Evolutionary conservation across 805 yeast genomes (phyloP).

Genomic region (Candida adriatica): DNA sequence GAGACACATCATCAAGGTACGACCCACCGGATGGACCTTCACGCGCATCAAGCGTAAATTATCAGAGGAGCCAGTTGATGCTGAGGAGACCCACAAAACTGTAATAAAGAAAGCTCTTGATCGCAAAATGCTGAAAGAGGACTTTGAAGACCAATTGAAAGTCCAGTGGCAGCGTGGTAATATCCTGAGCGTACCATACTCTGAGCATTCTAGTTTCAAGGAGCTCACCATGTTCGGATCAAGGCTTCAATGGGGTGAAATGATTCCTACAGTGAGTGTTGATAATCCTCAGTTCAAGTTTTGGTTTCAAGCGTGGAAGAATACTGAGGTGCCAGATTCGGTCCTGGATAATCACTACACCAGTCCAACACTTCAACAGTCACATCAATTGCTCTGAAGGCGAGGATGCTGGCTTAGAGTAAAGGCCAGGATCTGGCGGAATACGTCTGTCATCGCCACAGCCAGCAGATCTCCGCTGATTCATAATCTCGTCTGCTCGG

Average conservation of each 20-base stretch:
- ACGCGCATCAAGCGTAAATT: slow-evolving; percentile 21
- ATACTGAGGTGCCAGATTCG: slow-evolving; percentile 2
- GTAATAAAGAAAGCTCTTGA: slow-evolving; percentile 1
- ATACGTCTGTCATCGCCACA: slow-evolving; percentile 24
- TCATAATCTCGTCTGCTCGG: slow-evolving; percentile 22
- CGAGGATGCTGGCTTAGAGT: not conserved
- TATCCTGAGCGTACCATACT: slow-evolving; percentile 63
- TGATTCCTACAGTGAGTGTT: slow-evolving; percentile 76
- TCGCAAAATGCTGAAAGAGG: slow-evolving; percentile 1
- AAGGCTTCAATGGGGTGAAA: slow-evolving; percentile 38
- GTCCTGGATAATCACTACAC: slow-evolving; percentile 9
- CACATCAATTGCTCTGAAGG: not conserved
- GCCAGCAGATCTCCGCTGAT: slow-evolving; percentile 19
- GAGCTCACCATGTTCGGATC: slow-evolving; percentile 67
- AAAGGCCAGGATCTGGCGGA: slow-evolving; percentile 7
- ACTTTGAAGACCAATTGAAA: slow-evolving; percentile 6
- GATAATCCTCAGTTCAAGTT: slow-evolving; percentile 20
- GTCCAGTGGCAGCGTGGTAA: slow-evolving; percentile 9
- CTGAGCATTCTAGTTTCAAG: slow-evolving; percentile 88
- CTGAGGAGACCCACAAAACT: not conserved
- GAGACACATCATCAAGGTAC: slow-evolving; percentile 50
- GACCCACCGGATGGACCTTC: slow-evolving; percentile 92
- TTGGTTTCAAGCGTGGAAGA: slow-evolving; percentile 19
- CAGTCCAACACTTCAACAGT: not conserved
- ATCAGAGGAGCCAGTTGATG: not conserved